Evolutionary conservation across 345 rosid genomes (phyloP).

Genomic region (Euclidium syriacum): DNA sequence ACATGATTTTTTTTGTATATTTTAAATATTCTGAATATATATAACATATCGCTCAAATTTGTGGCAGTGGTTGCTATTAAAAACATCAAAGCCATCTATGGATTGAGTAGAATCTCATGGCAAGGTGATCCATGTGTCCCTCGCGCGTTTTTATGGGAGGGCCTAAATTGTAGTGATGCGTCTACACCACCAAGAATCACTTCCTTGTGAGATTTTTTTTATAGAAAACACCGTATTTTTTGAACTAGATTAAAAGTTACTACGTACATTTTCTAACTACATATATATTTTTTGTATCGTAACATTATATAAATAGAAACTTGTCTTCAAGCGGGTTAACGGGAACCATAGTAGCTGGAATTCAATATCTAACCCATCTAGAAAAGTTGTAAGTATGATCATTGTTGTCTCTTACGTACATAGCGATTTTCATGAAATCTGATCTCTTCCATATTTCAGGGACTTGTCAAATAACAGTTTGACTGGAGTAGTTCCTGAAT

Average conservation of each 20-base stretch:
- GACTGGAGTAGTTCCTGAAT: constrained; percentile 39
- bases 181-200: constrained; percentile 25
- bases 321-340: constrained; percentile 38
- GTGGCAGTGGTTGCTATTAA: constrained; percentile 37
- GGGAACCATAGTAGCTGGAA: constrained; percentile 14
- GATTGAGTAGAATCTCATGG: constrained; percentile 36
- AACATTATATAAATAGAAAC: constrained; percentile 15
- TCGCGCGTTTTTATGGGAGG: constrained; percentile 30
- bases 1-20: background rate
- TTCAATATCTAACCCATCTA: constrained; percentile 26
- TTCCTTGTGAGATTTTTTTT: constrained; percentile 10
- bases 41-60: background rate
- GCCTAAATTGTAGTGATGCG: constrained; percentile 31
- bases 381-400: constrained; percentile 33
- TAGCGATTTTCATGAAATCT: background rate
- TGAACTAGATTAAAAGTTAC: background rate
- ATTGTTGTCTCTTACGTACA: background rate
- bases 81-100: constrained; percentile 28
- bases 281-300: background rate
- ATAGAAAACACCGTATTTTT: background rate
- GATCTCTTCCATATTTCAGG: constrained; percentile 21
- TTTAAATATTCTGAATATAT: background rate
- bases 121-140: constrained; percentile 68
- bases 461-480: constrained; percentile 47
- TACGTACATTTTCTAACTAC: background rate